Base-by-base conservation (phyloP, 1,284 basidiomycete genomes). In the Austroboletus niveus region DNA sequence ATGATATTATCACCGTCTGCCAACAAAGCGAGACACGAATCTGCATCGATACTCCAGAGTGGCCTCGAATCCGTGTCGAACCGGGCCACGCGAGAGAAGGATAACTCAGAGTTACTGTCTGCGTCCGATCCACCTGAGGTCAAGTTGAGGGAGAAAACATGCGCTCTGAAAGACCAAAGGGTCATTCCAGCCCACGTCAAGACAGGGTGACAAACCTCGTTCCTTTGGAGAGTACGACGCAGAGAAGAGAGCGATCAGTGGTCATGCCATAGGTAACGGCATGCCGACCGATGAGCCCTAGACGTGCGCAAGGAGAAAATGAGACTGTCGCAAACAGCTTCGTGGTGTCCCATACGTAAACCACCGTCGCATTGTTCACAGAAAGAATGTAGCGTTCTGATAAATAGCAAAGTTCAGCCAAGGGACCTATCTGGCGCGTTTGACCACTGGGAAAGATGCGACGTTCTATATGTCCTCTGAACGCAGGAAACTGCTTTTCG, bases 351-450 rank as follows among this genome's bases (percentile, higher is more conserved):
- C 62, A 62, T 15, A 62, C 41, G 17, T 44, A 42, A n/a, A 56
- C 45, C 9, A 42, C 34, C n/a, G 50, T 49, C 29, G 39, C 42
- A 8, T 42, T 11, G 32, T 53, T 51, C 42, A 41, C 63, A 12
- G 58, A 58, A 39, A 62, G 50, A 11, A 64, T 15, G 43, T 52
- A 56, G 3, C 49, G 56, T 10, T 60, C 62, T 1, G 53, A 52
- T n/a, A 62, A 38, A 30, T 63, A 63, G 1, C 41, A 34, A 14
- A 61, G 41, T 0, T 31, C 42, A 1, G 2, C 2, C 39, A 48
- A 14, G 31, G 12, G 34, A 6, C 36, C 15, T 34, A 5, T 22
- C 27, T 22, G 8, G 8, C 31, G 48, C 3, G 38, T 38, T 17
- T 36, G 36, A 5, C 43, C 45, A 3, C 34, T 12, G 3, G 51